Evolutionary conservation across 129 eudicot genomes (phyloP).

Genomic region (Ambrosia trifida): DNA sequence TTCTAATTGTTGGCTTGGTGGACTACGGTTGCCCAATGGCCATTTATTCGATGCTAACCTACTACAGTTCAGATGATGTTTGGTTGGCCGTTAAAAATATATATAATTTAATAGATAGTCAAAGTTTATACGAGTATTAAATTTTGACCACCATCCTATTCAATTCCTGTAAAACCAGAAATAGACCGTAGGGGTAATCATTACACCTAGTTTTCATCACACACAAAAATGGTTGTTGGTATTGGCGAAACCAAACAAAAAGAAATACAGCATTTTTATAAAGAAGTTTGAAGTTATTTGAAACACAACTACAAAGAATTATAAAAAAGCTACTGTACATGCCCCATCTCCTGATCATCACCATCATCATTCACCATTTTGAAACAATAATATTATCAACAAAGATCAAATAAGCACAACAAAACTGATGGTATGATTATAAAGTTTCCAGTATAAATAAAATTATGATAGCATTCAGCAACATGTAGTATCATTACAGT

Average conservation of each 20-base stretch:
- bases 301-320: not conserved
- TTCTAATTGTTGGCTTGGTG: too few species aligned
- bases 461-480: constrained; percentile 29
- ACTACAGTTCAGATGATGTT: too few species aligned
- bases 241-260: constrained; percentile 36
- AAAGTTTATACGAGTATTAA: constrained; percentile 1
- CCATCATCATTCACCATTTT: not conserved
- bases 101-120: not conserved
- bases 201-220: constrained; percentile 48
- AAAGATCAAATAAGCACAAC: constrained; percentile 19
- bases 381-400: constrained; percentile 10
- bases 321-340: constrained; percentile 7
- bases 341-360: not conserved
- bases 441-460: constrained; percentile 26
- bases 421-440: constrained; percentile 29
- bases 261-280: constrained; percentile 19
- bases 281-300: constrained; percentile 13
- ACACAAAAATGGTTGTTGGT: constrained; percentile 32
- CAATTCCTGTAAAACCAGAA: constrained; percentile 38
- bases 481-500: constrained; percentile 37
- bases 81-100: too few species aligned
- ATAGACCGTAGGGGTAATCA: constrained; percentile 37
- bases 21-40: too few species aligned
- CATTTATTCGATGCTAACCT: too few species aligned
- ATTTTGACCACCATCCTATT: constrained; percentile 37